Evolutionary conservation across 2,329 filamentous ascomycete genomes (phyloP).

Genomic region (Triangularia verruculosa): DNA sequence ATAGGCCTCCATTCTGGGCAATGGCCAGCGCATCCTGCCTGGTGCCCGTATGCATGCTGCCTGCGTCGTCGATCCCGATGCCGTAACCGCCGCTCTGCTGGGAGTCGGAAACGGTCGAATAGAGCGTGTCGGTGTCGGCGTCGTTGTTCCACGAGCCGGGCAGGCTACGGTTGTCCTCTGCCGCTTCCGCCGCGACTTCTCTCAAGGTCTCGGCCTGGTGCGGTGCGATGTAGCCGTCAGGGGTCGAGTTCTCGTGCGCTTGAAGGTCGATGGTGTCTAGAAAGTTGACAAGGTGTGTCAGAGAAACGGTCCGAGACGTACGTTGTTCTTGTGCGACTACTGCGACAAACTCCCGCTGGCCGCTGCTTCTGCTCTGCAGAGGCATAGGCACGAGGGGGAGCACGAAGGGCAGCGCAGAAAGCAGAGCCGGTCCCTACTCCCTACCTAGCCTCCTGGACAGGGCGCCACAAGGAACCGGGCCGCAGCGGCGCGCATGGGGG

Average conservation of each 20-base stretch:
- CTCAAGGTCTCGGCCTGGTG: slow-evolving; percentile 84
- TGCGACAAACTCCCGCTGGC: neutral
- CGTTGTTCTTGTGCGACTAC: neutral
- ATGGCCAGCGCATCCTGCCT: slow-evolving; percentile 58
- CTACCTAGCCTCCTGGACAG: slow-evolving; percentile 1
- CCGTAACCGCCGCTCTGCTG: slow-evolving; percentile 12
- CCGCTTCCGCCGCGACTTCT: slow-evolving; percentile 72
- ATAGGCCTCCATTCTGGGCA: slow-evolving; percentile 58
- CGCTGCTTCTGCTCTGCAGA: neutral
- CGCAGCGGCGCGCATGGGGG: slow-evolving; percentile 22
- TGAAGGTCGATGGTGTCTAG: slow-evolving; percentile 94
- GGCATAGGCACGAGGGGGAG: slow-evolving; percentile 3
- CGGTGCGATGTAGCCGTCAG: slow-evolving; percentile 88
- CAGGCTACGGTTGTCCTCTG: slow-evolving; percentile 68
- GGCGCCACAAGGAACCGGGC: slow-evolving; percentile 24
- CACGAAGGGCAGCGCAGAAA: slow-evolving; percentile 9
- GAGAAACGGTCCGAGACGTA: slow-evolving; percentile 19
- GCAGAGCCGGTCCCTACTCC: slow-evolving; percentile 2
- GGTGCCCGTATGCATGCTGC: slow-evolving; percentile 35
- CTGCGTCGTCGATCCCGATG: slow-evolving; percentile 20
- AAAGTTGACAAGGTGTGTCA: slow-evolving; percentile 26
- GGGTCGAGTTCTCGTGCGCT: slow-evolving; percentile 71
- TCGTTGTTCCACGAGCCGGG: slow-evolving; percentile 51
- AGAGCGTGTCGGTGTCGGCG: slow-evolving; percentile 39
- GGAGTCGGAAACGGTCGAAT: slow-evolving; percentile 34